These are phyloP conservation scores for Rhodotorula sp. DNA, from an alignment of 1,284 basidiomycete genomes.

Conservation along the genomic window DNA sequence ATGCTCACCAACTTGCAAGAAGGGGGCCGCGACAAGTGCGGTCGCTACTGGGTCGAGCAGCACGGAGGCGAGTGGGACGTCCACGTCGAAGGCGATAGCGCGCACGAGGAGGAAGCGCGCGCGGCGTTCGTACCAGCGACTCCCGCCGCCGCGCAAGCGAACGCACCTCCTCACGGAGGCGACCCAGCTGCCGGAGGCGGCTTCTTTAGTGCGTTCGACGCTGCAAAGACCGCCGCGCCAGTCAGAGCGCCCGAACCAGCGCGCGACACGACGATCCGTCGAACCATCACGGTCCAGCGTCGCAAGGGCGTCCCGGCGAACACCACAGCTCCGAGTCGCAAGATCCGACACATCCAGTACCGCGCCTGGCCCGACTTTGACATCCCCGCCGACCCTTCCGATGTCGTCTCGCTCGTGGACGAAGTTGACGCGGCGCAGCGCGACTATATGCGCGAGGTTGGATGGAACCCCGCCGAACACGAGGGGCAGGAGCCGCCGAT, in stretches of 20 bases:
- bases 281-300: constrained; percentile 39
- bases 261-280: constrained; percentile 34
- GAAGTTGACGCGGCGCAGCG: constrained; percentile 61
- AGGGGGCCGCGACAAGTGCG: constrained; percentile 84
- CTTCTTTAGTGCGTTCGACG: constrained; percentile 44
- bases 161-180: neutral
- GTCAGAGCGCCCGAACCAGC: neutral
- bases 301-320: constrained; percentile 5
- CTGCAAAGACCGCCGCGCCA: neutral
- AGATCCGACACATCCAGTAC: constrained; percentile 78
- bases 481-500: constrained; percentile 48
- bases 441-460: constrained; percentile 55
- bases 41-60: constrained; percentile 79
- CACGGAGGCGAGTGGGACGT: constrained; percentile 59
- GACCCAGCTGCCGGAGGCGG: constrained; percentile 19
- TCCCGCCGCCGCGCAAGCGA: neutral
- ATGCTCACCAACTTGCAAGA: constrained; percentile 90
- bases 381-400: constrained; percentile 75
- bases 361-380: constrained; percentile 92
- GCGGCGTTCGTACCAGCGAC: constrained; percentile 6
- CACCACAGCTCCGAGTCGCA: constrained; percentile 20
- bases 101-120: constrained; percentile 40
- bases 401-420: constrained; percentile 67
- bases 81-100: constrained; percentile 41
- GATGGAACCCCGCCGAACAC: constrained; percentile 29